Conservation (phyloP, 352 stramenopile genomes). For the Pythium periplocum region DNA sequence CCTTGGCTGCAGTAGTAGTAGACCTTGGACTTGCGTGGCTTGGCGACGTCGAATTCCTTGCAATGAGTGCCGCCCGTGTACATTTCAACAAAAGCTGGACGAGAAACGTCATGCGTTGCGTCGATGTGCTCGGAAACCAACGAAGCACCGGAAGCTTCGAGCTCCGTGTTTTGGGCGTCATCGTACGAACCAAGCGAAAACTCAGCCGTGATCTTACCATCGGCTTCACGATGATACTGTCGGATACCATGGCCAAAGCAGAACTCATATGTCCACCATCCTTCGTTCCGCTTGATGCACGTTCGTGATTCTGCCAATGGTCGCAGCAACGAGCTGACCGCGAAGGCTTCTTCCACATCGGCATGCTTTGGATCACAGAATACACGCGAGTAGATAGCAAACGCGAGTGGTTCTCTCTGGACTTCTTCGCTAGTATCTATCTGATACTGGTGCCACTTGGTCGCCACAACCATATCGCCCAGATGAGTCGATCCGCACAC, state of each 20-base stretch:
- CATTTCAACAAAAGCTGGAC: slow-evolving; percentile 63
- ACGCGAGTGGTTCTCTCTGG: slow-evolving; percentile 18
- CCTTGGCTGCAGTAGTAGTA: slow-evolving; percentile 74
- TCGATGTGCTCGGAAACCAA: slow-evolving; percentile 76
- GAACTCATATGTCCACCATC: slow-evolving; percentile 84
- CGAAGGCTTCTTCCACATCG: slow-evolving; percentile 39
- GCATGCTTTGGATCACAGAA: slow-evolving; percentile 61
- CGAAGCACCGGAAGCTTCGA: slow-evolving; percentile 33
- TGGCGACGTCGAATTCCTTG: slow-evolving; percentile 60
- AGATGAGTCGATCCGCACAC: slow-evolving; percentile 42
- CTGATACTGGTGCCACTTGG: slow-evolving; percentile 25
- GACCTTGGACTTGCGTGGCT: slow-evolving; percentile 54
- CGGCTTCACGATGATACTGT: slow-evolving; percentile 70
- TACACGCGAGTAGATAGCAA: slow-evolving; percentile 56
- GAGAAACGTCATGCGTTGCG: slow-evolving; percentile 63
- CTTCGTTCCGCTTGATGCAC: slow-evolving; percentile 76
- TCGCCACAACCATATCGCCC: slow-evolving; percentile 43
- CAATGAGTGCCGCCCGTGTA: slow-evolving; percentile 69
- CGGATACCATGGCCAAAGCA: slow-evolving; percentile 65
- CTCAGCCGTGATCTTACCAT: slow-evolving; percentile 57
- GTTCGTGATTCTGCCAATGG: slow-evolving; percentile 40
- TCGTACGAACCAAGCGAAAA: slow-evolving; percentile 65
- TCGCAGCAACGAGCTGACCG: slow-evolving; percentile 45
- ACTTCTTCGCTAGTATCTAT: not conserved
- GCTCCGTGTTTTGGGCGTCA: slow-evolving; percentile 36